Percentiles rank a stretch among this genome's conserved stretches.
Evolutionary conservation across 2,329 filamentous ascomycete genomes (phyloP).

Genomic region (Albophoma yamanashiensis): DNA sequence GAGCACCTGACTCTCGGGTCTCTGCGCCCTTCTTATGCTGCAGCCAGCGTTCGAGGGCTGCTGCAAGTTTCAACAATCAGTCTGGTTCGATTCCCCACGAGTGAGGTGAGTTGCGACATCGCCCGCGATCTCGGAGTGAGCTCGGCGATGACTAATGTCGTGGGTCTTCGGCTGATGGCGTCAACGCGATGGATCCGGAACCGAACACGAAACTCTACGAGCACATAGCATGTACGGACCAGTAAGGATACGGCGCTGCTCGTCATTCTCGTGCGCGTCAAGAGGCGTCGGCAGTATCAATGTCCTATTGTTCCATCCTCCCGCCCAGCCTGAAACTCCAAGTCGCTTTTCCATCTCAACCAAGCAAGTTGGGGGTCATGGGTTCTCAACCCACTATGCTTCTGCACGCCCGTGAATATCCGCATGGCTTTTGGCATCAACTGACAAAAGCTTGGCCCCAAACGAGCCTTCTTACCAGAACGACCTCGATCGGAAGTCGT

Average conservation of each 20-base stretch:
- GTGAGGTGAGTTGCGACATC: conserved; percentile 6
- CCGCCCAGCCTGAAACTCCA: not conserved
- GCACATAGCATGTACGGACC: no score
- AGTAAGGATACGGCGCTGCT: no score
- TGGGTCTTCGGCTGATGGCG: conserved; percentile 3
- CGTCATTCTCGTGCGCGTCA: no score
- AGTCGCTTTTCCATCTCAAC: not conserved
- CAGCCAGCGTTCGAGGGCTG: not conserved
- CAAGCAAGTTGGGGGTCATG: not conserved
- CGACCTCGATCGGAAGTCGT: conserved; percentile 11
- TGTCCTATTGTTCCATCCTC: no score
- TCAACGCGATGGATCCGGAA: conserved; percentile 1
- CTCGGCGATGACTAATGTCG: not conserved
- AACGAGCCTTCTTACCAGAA: conserved; percentile 15
- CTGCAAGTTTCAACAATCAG: not conserved
- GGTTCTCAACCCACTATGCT: not conserved
- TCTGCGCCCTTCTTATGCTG: not conserved
- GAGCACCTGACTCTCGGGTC: not conserved
- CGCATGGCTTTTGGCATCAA: not conserved
- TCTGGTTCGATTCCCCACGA: not conserved
- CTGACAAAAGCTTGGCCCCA: not conserved
- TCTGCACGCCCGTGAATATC: not conserved
- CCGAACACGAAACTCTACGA: no score
- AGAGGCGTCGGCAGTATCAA: no score
- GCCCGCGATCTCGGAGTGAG: conserved; percentile 1